phyloP scores from a whole-genome alignment of 495 filamentous ascomycete species.

The Trichocladium antarcticum region DNA sequence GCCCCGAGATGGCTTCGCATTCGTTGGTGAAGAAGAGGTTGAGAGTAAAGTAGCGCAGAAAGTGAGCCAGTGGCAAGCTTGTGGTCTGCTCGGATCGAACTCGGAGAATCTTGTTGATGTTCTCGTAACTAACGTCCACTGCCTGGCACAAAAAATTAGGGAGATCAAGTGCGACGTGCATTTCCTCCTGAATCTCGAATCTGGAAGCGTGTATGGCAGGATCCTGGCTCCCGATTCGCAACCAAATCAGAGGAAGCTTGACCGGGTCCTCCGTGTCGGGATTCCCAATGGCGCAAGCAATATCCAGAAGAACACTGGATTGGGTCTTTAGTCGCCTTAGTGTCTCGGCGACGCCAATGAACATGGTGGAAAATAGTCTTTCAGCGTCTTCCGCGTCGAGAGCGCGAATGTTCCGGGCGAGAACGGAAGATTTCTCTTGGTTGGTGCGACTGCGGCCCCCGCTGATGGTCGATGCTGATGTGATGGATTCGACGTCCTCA shows the following conservation, averaged over 20 bases:
- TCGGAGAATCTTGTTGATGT: constrained; percentile 82
- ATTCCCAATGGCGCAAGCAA: constrained; percentile 64
- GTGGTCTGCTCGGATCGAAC: constrained; percentile 78
- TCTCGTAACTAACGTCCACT: constrained; percentile 83
- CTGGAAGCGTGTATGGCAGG: constrained; percentile 17
- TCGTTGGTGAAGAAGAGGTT: constrained; percentile 93
- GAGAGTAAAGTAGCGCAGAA: constrained; percentile 84
- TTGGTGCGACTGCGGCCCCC: constrained; percentile 57
- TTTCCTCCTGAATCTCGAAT: constrained; percentile 64
- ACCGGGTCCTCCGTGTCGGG: constrained; percentile 19
- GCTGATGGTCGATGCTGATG: constrained; percentile 72
- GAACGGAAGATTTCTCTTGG: constrained; percentile 77
- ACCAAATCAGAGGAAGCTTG: constrained; percentile 40
- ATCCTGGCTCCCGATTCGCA: constrained; percentile 40
- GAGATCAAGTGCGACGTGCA: constrained; percentile 77
- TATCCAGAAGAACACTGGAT: constrained; percentile 85
- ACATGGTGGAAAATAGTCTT: constrained; percentile 68
- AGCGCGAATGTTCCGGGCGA: constrained; percentile 88
- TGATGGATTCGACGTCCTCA: constrained; percentile 87
- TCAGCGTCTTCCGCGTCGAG: constrained; percentile 79
- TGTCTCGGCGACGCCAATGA: constrained; percentile 76
- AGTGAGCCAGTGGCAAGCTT: constrained; percentile 59
- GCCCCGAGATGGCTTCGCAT: constrained; percentile 88
- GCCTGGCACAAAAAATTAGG: constrained; percentile 88
- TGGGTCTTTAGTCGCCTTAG: constrained; percentile 76